These are phyloP conservation scores for Oligophagozyma castellii DNA, from an alignment of 1,139 yeast species.

Conservation along the genomic window DNA sequence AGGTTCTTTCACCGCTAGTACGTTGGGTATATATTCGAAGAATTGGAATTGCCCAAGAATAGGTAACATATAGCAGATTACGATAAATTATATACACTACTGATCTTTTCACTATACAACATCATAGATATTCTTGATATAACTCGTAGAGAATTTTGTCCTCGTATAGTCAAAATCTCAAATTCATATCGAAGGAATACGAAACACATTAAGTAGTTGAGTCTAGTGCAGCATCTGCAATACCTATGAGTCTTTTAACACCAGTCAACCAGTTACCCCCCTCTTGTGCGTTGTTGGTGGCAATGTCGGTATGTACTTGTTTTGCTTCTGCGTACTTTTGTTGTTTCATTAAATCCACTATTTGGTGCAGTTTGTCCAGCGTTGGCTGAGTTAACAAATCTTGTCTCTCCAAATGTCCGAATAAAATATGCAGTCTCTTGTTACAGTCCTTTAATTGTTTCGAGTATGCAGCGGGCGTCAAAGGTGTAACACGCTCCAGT, in stretches of 20 bases:
- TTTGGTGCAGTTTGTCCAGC: conserved; percentile 36
- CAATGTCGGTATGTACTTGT: conserved; percentile 42
- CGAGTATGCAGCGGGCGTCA: conserved; percentile 58
- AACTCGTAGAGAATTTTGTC: too few relatives aligned
- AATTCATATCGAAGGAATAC: too few relatives aligned
- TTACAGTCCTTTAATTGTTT: conserved; percentile 75
- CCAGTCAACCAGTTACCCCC: conserved; percentile 93
- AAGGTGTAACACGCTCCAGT: conserved; percentile 52
- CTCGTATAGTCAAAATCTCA: too few relatives aligned
- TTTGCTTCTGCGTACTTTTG: conserved; percentile 51
- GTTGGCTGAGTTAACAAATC: conserved; percentile 51
- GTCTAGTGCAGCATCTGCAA: conserved; percentile 41
- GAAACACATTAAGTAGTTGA: too few relatives aligned
- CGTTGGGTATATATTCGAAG: too few relatives aligned
- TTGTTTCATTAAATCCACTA: conserved; percentile 38
- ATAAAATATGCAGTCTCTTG: conserved; percentile 63
- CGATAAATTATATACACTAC: too few relatives aligned
- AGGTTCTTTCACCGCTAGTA: too few relatives aligned
- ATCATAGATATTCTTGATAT: too few relatives aligned
- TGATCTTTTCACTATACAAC: too few relatives aligned
- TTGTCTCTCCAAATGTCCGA: conserved; percentile 66
- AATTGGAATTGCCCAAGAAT: too few relatives aligned
- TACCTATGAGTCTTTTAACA: conserved; percentile 72
- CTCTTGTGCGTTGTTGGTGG: conserved; percentile 56
- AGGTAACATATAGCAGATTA: too few relatives aligned